Evolutionary conservation across 2,329 filamentous ascomycete species (phyloP), one percentile per base, ranked within the genome.

Genomic region (Pyrenochaeta sp.): DNA sequence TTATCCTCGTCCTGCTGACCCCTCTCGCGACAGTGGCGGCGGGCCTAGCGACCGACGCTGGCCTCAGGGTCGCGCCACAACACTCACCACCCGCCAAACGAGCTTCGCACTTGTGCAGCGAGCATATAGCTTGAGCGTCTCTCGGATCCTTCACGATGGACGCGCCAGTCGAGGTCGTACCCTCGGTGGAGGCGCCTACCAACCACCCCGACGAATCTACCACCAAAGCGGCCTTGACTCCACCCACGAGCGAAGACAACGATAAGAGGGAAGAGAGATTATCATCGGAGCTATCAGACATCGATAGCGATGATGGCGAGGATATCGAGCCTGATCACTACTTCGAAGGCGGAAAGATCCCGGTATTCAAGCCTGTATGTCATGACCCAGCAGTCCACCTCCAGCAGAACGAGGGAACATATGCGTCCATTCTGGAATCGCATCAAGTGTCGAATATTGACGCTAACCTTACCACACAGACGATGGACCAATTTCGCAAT

Each of bases 401-500:
- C n/a, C n/a, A n/a, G n/a, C n/a, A n/a, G n/a, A n/a, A n/a, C n/a
- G n/a, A n/a, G n/a, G n/a, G n/a, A n/a, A n/a, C n/a, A n/a, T n/a
- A n/a, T n/a, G n/a, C n/a, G n/a, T n/a, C n/a, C n/a, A n/a, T n/a
- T n/a, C n/a, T n/a, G n/a, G n/a, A n/a, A n/a, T n/a, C n/a, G n/a
- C n/a, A n/a, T n/a, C n/a, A n/a, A n/a, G n/a, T n/a, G n/a, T n/a
- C n/a, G 31, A 14, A 27, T 19, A 19, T 1, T 6, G 15, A 28
- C 43, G 46, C 65, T 69, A 39, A 68, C 31, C 27, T 21, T 50
- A 4, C 14, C 35, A 19, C 41, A 49, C 57, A 85, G 72, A 93
- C 88, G 46, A 96, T 96, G 90, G 82, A 88, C 51, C 91, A 99
- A 74, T 97, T 97, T 75, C 86, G 85, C 65, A 90, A 94, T 74